Percentiles rank a stretch among this genome's conserved stretches.
Conservation (phyloP, 192 early-diverging fungal species). For the Pecoramyces ruminantium region DNA sequence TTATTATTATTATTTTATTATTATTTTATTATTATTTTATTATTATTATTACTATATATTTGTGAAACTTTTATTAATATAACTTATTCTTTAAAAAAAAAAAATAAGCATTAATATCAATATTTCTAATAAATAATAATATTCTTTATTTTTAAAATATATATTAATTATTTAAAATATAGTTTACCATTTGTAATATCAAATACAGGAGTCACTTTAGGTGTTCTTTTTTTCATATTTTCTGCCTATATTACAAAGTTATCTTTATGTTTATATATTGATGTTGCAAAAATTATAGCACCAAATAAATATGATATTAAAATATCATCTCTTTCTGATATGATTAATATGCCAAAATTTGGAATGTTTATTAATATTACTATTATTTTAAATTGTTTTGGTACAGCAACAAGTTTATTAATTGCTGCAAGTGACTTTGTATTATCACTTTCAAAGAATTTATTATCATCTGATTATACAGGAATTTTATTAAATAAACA, state of each 20-base stretch:
- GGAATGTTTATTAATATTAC: neutral
- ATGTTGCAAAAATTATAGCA: neutral
- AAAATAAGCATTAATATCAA: too few relatives aligned
- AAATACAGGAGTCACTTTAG: neutral
- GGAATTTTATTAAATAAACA: neutral
- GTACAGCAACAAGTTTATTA: neutral
- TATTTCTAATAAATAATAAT: too few relatives aligned
- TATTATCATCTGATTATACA: neutral
- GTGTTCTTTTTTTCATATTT: neutral
- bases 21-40: too few relatives aligned
- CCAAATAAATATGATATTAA: neutral
- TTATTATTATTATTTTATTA: too few relatives aligned
- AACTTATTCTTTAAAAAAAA: too few relatives aligned
- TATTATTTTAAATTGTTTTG: neutral
- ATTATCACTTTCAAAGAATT: neutral
- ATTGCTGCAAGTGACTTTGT: neutral
- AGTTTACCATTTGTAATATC: neutral
- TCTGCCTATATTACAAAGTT: neutral
- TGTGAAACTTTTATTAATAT: too few relatives aligned
- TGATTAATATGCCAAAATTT: neutral
- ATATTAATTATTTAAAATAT: neutral
- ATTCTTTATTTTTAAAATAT: too few relatives aligned
- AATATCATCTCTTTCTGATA: neutral
- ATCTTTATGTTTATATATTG: neutral
- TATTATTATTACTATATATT: too few relatives aligned